Evolutionary conservation across 2,329 filamentous ascomycete genomes (phyloP).

Genomic region (Cladosporium colombiae): DNA sequence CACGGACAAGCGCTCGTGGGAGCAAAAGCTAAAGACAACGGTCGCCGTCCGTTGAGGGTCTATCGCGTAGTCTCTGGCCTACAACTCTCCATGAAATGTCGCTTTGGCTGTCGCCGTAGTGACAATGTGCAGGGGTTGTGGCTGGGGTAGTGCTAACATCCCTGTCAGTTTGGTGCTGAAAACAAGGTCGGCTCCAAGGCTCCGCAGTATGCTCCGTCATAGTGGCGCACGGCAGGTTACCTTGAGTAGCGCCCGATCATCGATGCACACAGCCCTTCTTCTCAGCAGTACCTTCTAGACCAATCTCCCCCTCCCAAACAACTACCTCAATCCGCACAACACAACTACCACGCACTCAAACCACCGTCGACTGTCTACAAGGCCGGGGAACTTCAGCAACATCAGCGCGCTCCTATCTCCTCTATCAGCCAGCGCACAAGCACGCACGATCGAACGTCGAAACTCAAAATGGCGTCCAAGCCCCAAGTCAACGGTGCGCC

Average conservation of each 20-base stretch:
- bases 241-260: not conserved
- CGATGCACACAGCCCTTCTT: not conserved
- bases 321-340: not conserved
- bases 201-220: not conserved
- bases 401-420: not conserved
- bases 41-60: not conserved
- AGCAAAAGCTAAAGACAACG: not conserved
- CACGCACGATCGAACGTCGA: not conserved
- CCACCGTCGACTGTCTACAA: not conserved
- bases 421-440: not conserved
- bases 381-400: not conserved
- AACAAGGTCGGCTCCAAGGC: constrained; percentile 2
- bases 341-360: not conserved
- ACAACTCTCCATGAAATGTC: not conserved
- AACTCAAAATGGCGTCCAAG: constrained; percentile 19
- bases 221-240: not conserved
- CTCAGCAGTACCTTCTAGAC: constrained; percentile 7
- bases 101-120: constrained; percentile 2
- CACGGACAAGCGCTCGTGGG: constrained; percentile 6
- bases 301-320: constrained; percentile 4
- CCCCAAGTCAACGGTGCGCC: constrained; percentile 31
- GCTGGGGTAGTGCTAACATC: constrained; percentile 8
- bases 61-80: not conserved
- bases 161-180: not conserved
- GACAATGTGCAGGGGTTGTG: constrained; percentile 3